phyloP scores from a whole-genome alignment of 768 basidiomycete species.

The Leccinum barrowsii region DNA sequence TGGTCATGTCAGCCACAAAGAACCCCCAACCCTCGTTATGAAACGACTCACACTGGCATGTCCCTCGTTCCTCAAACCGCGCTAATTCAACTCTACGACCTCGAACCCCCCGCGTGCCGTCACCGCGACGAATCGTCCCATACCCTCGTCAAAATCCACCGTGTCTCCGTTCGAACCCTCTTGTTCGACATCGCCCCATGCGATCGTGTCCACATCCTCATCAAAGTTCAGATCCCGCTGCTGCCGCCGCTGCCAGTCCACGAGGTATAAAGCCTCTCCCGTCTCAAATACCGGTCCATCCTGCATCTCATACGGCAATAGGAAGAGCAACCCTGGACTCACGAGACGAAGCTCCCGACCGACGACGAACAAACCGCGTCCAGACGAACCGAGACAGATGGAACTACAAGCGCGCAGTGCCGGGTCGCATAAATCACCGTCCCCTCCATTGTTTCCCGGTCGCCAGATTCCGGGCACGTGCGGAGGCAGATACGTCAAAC shows the following conservation, averaged over 20 bases:
- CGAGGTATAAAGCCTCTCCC: slow-evolving; percentile 16
- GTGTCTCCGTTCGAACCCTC: slow-evolving; percentile 8
- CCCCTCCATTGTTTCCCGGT: background rate
- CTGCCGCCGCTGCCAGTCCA: slow-evolving; percentile 7
- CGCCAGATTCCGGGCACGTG: slow-evolving; percentile 2
- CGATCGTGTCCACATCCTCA: background rate
- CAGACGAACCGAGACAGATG: slow-evolving; percentile 25
- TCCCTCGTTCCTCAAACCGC: background rate
- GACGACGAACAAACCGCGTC: slow-evolving; percentile 27
- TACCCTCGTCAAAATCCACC: slow-evolving; percentile 31
- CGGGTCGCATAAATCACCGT: background rate
- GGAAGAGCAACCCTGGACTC: slow-evolving; percentile 20
- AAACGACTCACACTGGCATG: background rate
- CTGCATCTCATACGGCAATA: slow-evolving; percentile 30
- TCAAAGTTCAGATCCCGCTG: background rate
- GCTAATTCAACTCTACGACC: slow-evolving; percentile 21
- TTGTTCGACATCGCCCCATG: background rate
- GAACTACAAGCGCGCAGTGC: slow-evolving; percentile 8
- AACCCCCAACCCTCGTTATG: background rate
- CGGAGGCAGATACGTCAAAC: slow-evolving; percentile 13
- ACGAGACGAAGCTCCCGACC: slow-evolving; percentile 24
- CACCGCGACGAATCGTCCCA: slow-evolving; percentile 30
- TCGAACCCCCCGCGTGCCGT: slow-evolving; percentile 26
- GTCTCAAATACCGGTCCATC: slow-evolving; percentile 26
- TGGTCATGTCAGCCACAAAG: background rate